These are phyloP conservation scores for Dorcoceras hygrometricum DNA, from an alignment of 257 asterid genomes.

Conservation along the genomic window DNA sequence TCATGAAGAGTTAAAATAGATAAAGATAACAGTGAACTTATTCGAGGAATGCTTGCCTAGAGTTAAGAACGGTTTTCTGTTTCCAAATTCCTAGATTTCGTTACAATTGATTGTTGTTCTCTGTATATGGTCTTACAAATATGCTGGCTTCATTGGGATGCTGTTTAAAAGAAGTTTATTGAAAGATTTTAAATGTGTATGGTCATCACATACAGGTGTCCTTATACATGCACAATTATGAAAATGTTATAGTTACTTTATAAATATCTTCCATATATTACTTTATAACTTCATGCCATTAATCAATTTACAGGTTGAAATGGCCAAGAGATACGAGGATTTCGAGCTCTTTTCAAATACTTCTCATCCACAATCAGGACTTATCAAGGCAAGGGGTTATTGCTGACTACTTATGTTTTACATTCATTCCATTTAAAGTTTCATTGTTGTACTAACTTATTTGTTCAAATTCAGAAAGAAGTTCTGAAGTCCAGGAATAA, in stretches of 20 bases:
- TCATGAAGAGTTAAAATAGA: not conserved
- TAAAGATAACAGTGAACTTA: not conserved
- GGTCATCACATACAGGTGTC: not conserved
- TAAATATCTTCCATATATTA: conserved; percentile 12
- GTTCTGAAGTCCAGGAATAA: conserved; percentile 91
- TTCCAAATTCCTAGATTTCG: not conserved
- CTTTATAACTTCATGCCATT: conserved; percentile 17
- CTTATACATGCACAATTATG: not conserved
- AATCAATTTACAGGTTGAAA: conserved; percentile 62
- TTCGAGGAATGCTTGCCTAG: not conserved
- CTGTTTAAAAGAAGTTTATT: no score
- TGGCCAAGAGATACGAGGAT: conserved; percentile 55
- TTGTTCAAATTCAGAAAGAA: conserved; percentile 65
- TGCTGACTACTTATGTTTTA: conserved; percentile 24
- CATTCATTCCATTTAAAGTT: conserved; percentile 17
- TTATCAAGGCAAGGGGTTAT: conserved; percentile 61
- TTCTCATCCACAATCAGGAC: conserved; percentile 81
- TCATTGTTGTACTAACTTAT: conserved; percentile 20
- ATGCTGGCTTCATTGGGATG: not conserved
- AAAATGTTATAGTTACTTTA: not conserved
- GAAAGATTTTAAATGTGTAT: not conserved
- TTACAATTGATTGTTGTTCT: not conserved
- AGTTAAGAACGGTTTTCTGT: not conserved
- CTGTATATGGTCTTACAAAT: not conserved
- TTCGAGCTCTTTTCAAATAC: conserved; percentile 64